Conservation (phyloP, 1,139 yeast genomes). For the Hyphopichia burtonii region DNA sequence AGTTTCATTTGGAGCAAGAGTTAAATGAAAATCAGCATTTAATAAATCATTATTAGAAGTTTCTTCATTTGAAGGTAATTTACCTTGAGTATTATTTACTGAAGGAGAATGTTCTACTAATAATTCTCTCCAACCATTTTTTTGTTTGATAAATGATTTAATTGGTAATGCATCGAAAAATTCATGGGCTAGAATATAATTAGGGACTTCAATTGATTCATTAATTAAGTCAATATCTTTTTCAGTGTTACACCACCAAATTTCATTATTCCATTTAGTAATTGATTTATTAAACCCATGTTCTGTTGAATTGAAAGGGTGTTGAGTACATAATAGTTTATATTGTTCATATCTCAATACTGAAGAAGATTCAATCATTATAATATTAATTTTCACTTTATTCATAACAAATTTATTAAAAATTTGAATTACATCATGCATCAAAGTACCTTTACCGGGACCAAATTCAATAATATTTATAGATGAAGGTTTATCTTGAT, state of each 20-base stretch:
- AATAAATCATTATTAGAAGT: conserved; percentile 12
- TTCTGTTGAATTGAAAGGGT: conserved; percentile 16
- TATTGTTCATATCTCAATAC: conserved; percentile 61
- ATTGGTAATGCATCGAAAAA: conserved; percentile 87
- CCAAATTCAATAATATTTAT: conserved; percentile 79
- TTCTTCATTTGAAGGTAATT: conserved; percentile 18
- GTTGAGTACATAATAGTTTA: conserved; percentile 41
- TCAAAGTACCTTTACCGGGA: conserved; percentile 82
- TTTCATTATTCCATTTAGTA: conserved; percentile 54
- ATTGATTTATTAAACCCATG: conserved; percentile 38
- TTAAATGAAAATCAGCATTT: conserved; percentile 55
- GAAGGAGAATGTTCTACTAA: conserved; percentile 56
- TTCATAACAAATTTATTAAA: conserved; percentile 40
- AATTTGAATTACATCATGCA: conserved; percentile 58
- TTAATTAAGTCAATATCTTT: conserved; percentile 58
- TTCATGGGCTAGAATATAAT: conserved; percentile 78
- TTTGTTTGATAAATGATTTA: conserved; percentile 61
- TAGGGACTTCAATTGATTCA: conserved; percentile 48
- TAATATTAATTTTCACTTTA: conserved; percentile 38
- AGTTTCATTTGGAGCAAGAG: conserved; percentile 59
- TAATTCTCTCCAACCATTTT: conserved; percentile 75
- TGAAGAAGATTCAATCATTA: conserved; percentile 72
- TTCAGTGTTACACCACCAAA: conserved; percentile 73
- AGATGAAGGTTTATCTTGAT: conserved; percentile 49
- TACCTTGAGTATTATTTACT: conserved; percentile 39